phyloP scores from a whole-genome alignment of 768 basidiomycete genomes.

The Mycena belliarum region DNA sequence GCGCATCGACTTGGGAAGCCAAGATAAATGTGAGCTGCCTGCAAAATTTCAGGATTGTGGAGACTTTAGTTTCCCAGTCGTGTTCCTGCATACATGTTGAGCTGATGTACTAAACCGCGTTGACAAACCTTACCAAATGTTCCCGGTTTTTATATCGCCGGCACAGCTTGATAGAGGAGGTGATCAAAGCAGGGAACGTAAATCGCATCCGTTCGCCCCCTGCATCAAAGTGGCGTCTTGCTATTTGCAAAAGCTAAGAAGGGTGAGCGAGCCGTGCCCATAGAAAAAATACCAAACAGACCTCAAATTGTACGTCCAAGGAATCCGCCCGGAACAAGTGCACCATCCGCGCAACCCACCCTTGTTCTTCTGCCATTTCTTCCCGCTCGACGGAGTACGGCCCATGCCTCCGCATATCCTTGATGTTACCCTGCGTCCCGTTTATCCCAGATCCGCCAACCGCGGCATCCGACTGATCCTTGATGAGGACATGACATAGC shows the following conservation, averaged over 20 bases:
- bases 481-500: slow-evolving; percentile 88
- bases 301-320: slow-evolving; percentile 88
- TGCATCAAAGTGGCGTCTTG: slow-evolving; percentile 84
- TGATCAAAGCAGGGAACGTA: slow-evolving; percentile 96
- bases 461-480: slow-evolving; percentile 71
- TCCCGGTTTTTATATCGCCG: slow-evolving; percentile 86
- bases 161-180: slow-evolving; percentile 89
- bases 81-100: slow-evolving; percentile 58
- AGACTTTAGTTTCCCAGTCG: slow-evolving; percentile 85
- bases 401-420: slow-evolving; percentile 57
- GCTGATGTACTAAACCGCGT: neutral
- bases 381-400: slow-evolving; percentile 71
- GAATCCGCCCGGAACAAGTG: slow-evolving; percentile 92
- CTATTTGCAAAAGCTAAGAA: slow-evolving; percentile 82
- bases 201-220: slow-evolving; percentile 96
- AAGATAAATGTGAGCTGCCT: slow-evolving; percentile 93
- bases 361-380: slow-evolving; percentile 97
- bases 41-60: slow-evolving; percentile 90
- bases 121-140: slow-evolving; percentile 51
- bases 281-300: slow-evolving; percentile 34
- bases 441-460: slow-evolving; percentile 30
- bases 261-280: neutral
- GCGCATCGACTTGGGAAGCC: slow-evolving; percentile 90
- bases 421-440: slow-evolving; percentile 35
- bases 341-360: slow-evolving; percentile 98